Percentiles rank a stretch among this genome's conserved stretches.
Conservation (phyloP, 176 grass and related monocot species). For the Echinochloa phyllopogon region DNA sequence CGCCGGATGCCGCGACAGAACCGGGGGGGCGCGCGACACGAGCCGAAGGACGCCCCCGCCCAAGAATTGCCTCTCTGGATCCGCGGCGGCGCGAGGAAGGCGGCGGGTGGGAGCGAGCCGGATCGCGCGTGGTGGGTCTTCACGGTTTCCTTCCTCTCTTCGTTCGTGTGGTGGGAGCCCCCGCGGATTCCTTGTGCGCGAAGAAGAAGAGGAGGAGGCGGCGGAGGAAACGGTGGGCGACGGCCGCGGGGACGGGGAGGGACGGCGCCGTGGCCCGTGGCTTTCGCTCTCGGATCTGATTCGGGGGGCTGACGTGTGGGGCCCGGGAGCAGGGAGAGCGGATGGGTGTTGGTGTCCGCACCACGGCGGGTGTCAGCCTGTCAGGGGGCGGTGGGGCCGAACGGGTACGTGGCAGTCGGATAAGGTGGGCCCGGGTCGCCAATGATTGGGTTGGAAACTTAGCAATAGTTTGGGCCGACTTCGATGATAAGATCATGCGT, state of each 20-base stretch:
- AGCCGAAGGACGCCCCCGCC: neutral
- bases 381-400: no score
- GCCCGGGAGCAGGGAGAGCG: neutral
- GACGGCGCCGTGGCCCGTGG: neutral
- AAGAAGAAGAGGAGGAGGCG: neutral
- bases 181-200: neutral
- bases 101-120: neutral
- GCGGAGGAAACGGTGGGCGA: conserved; percentile 12
- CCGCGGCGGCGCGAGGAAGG: conserved; percentile 6
- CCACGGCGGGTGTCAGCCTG: no score
- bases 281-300: conserved; percentile 1
- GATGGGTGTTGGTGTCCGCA: neutral
- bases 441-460: no score
- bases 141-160: neutral
- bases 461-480: no score
- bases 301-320: neutral
- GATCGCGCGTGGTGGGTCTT: neutral
- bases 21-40: neutral
- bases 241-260: neutral
- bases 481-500: no score
- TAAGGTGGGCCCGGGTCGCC: neutral
- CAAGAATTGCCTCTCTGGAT: conserved; percentile 25
- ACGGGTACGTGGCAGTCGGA: neutral
- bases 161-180: neutral
- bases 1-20: neutral